Conservation (phyloP, 805 yeast genomes). For the Saccharomycopsis vini region DNA sequence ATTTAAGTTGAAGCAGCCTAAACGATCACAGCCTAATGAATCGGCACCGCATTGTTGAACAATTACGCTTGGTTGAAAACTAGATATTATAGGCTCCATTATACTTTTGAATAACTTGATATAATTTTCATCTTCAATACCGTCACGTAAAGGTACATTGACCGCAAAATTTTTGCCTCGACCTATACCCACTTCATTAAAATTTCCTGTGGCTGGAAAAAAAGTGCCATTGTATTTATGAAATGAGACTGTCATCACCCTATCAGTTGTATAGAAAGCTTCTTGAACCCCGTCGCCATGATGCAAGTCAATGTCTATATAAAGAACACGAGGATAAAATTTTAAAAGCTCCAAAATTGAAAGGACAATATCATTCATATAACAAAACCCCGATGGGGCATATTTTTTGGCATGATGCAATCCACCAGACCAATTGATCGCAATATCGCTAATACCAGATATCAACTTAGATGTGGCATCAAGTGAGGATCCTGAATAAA, state of each 20-base stretch:
- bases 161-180: conserved; percentile 82
- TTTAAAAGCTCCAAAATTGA: conserved; percentile 78
- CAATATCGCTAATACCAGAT: conserved; percentile 83
- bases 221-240: conserved; percentile 89
- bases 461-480: conserved; percentile 85
- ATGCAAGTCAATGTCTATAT: conserved; percentile 90
- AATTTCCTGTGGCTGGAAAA: conserved; percentile 94
- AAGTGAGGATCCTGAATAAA: conserved; percentile 88
- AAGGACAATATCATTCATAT: conserved; percentile 86
- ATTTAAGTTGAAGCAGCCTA: conserved; percentile 89
- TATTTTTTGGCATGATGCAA: conserved; percentile 92
- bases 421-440: conserved; percentile 95
- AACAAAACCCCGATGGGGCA: conserved; percentile 94
- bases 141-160: conserved; percentile 89
- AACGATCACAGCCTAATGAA: conserved; percentile 83
- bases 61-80: conserved; percentile 87
- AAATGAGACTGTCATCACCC: conserved; percentile 85
- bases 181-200: conserved; percentile 83
- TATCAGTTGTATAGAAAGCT: conserved; percentile 85
- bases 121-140: conserved; percentile 89
- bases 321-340: conserved; percentile 86
- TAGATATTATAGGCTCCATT: conserved; percentile 81
- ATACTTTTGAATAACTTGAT: conserved; percentile 68
- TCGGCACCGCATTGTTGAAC: conserved; percentile 98
- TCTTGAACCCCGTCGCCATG: conserved; percentile 99